A percentile compares a stretch with the other conserved stretches of the same genome.
phyloP scores from a whole-genome alignment of 1,139 yeast genomes.

The Pichia cactophila region DNA sequence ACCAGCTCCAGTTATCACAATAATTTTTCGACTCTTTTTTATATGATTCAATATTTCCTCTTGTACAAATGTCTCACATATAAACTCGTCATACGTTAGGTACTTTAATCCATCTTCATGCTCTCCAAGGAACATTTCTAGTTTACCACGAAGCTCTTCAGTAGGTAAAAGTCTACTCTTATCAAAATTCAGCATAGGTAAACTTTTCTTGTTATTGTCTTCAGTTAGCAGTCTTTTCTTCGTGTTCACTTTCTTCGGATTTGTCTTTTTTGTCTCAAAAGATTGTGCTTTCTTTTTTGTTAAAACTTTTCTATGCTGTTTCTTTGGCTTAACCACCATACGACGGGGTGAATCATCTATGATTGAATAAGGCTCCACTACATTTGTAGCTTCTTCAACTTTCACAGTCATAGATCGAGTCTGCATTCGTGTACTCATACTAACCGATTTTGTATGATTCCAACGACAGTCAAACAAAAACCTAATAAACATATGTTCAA shows the following conservation, averaged over 20 bases:
- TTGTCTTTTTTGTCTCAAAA: neutral
- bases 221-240: neutral
- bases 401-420: neutral
- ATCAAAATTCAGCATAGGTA: neutral
- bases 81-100: slow-evolving; percentile 7
- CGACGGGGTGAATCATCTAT: neutral
- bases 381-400: neutral
- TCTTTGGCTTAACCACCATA: neutral
- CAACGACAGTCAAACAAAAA: neutral
- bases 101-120: slow-evolving; percentile 6
- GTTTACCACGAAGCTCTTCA: slow-evolving; percentile 5
- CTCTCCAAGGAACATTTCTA: neutral
- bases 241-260: neutral
- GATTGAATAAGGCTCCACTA: neutral
- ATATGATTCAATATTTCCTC: slow-evolving; percentile 12
- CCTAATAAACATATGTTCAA: neutral
- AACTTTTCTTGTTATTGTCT: neutral
- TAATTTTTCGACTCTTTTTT: slow-evolving; percentile 36
- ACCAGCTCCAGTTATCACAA: slow-evolving; percentile 86
- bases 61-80: neutral
- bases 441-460: neutral
- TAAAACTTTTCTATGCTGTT: neutral
- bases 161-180: neutral
- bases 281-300: too few species aligned
- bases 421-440: neutral